Evolutionary conservation across 2,329 filamentous ascomycete species (phyloP), one percentile per base, ranked within the genome.

Genomic region (Phaeosphaeriaceae sp.): DNA sequence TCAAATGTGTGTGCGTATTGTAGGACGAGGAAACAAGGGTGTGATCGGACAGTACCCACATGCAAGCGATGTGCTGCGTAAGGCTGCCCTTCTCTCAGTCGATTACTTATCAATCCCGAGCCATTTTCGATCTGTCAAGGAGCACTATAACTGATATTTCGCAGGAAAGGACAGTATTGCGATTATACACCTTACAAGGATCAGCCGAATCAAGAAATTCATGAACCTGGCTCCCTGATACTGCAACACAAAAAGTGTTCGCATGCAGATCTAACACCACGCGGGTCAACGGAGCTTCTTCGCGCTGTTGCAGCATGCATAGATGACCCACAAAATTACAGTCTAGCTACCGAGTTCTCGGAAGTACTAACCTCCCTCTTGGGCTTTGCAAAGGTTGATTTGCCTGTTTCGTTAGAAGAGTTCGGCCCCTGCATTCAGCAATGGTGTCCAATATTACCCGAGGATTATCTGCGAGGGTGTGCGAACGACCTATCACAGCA

Each of bases 391-490:
- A 46, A 51, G 12, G 38, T 54, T 16, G 37, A 47, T 16, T 8
- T 57, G 8, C 15, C 37, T 1, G 17, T 18, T 20, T 35, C 42
- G 12, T 28, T 60, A 9, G 43, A 33, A 9, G 48, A 60, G 23
- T 52, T 54, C 32, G 54, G 50, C 5, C 44, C 56, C 11, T 50
- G 52, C 26, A 48, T 60, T 12, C 50, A 56, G 23, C 53, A 60
- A 38, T 60, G 53, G 56, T 54, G 54, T 47, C 56, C 53, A 21
- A 42, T 60, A n/a, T 30, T 54, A 7, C 33, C 32, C 3, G 51
- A 49, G 17, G 47, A 54, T 13, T 32, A 50, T 26, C 34, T 36
- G 8, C 36, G 45, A 7, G 21, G 32, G 18, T 43, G 42, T 15
- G 36, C 18, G 8, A 23, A 47, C 23, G 42, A 47, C 35, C 16